A percentile compares a stretch with the other conserved stretches of the same genome.
Evolutionary conservation across 2,329 filamentous ascomycete genomes (phyloP).

Genomic region (Endocalyx cinctus): DNA sequence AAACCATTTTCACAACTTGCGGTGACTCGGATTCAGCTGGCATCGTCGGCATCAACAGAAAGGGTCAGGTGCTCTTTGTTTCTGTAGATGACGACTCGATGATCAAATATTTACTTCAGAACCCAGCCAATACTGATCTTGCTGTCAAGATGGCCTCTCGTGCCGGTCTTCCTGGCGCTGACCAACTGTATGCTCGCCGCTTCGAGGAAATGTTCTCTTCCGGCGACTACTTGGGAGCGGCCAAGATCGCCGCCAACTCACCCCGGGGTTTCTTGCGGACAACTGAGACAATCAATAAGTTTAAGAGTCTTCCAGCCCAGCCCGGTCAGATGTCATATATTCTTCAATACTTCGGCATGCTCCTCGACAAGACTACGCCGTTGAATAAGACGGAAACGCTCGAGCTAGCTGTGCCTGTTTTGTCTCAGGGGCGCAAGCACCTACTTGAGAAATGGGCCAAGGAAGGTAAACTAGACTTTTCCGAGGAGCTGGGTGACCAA

Average conservation of each 20-base stretch:
- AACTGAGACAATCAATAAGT: conserved; percentile 89
- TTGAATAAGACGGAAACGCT: conserved; percentile 92
- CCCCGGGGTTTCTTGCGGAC: conserved; percentile 93
- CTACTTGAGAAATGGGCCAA: conserved; percentile 96
- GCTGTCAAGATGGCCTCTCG: conserved; percentile 95
- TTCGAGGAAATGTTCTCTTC: conserved; percentile 82
- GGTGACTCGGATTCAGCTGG: conserved; percentile 79
- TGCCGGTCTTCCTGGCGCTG: conserved; percentile 88
- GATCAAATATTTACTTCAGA: conserved; percentile 92
- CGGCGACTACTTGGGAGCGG: conserved; percentile 81
- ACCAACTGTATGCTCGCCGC: conserved; percentile 86
- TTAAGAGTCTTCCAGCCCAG: conserved; percentile 79
- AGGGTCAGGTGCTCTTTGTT: conserved; percentile 93
- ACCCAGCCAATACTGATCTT: conserved; percentile 87
- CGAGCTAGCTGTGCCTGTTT: conserved; percentile 86
- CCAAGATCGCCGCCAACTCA: conserved; percentile 94
- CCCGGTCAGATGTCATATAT: conserved; percentile 89
- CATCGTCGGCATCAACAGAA: conserved; percentile 92
- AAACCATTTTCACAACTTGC: conserved; percentile 96
- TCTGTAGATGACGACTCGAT: conserved; percentile 88
- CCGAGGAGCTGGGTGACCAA: conserved; percentile 92
- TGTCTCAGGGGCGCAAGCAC: conserved; percentile 91
- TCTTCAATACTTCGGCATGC: conserved; percentile 94
- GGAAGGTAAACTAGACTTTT: conserved; percentile 93
- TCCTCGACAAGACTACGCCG: conserved; percentile 82